A percentile compares a stretch with the other conserved stretches of the same genome.
These are phyloP conservation scores for Candida xyloterini DNA, from an alignment of 805 yeast species.

Conservation along the genomic window DNA sequence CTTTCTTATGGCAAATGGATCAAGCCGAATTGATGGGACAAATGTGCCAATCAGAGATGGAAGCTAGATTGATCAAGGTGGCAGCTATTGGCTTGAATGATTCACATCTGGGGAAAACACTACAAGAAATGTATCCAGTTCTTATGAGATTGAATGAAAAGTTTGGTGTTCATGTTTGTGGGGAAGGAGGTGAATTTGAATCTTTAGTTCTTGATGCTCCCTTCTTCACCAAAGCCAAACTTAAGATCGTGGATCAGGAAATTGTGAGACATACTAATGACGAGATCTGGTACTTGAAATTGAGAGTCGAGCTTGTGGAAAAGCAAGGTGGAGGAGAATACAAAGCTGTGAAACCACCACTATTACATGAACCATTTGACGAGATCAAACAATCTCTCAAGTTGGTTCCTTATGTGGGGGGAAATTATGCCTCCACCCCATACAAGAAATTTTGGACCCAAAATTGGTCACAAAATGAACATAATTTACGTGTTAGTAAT, in stretches of 20 bases:
- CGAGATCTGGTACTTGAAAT: conserved; percentile 66
- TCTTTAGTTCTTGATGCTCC: conserved; percentile 90
- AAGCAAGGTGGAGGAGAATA: conserved; percentile 17
- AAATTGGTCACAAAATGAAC: conserved; percentile 23
- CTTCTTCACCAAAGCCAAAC: conserved; percentile 56
- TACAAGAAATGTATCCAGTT: conserved; percentile 59
- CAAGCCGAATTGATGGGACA: conserved; percentile 79
- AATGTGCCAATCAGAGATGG: conserved; percentile 64
- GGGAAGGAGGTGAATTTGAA: conserved; percentile 99
- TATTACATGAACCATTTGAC: conserved; percentile 42
- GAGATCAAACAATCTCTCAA: conserved; percentile 10
- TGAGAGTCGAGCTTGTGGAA: conserved; percentile 48
- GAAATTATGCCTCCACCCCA: background rate
- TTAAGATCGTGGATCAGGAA: conserved; percentile 40
- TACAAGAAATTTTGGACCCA: background rate
- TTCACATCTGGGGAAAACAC: conserved; percentile 63
- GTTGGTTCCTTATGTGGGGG: background rate
- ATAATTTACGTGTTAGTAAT: conserved; percentile 42
- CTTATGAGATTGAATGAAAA: conserved; percentile 53
- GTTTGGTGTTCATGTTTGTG: conserved; percentile 91
- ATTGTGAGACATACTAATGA: conserved; percentile 51
- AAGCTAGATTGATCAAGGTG: conserved; percentile 86
- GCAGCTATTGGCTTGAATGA: conserved; percentile 84
- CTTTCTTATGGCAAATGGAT: conserved; percentile 88
- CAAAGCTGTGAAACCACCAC: conserved; percentile 31